Percentiles rank a stretch among this genome's conserved stretches.
Conservation (phyloP, 495 filamentous ascomycete species). For the Cairneyella variabilis region DNA sequence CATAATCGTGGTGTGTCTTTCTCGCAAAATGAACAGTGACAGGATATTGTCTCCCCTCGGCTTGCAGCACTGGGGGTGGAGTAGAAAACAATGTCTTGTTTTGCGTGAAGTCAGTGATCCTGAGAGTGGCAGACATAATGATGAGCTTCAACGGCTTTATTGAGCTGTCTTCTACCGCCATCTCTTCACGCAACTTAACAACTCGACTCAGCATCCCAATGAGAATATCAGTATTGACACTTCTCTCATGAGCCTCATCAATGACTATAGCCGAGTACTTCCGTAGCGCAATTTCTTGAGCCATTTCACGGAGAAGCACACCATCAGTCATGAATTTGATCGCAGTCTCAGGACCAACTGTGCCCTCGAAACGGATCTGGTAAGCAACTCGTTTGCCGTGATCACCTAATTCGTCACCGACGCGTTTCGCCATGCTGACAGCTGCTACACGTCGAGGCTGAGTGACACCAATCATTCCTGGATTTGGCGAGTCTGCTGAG, state of each 20-base stretch:
- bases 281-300: conserved; percentile 81
- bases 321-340: conserved; percentile 99
- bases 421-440: conserved; percentile 91
- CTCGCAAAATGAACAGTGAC: conserved; percentile 88
- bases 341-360: conserved; percentile 74
- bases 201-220: conserved; percentile 95
- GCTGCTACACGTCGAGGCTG: conserved; percentile 92
- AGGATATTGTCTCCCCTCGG: conserved; percentile 89
- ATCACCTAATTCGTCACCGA: conserved; percentile 77
- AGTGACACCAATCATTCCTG: conserved; percentile 91
- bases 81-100: conserved; percentile 75
- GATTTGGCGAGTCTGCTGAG: conserved; percentile 65
- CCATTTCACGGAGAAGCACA: conserved; percentile 86
- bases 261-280: conserved; percentile 94
- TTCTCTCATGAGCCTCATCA: conserved; percentile 97
- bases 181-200: conserved; percentile 66
- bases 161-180: conserved; percentile 52
- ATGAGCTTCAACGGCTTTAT: conserved; percentile 77
- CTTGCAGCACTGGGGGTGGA: conserved; percentile 82
- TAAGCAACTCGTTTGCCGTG: conserved; percentile 71
- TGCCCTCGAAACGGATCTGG: conserved; percentile 92
- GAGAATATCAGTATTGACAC: conserved; percentile 94
- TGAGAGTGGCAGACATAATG: conserved; percentile 96
- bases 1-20: conserved; percentile 79
- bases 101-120: conserved; percentile 84